Evolutionary conservation across 1,284 basidiomycete species (phyloP).

Genomic region (Pseudomicrostroma phylloplanum): DNA sequence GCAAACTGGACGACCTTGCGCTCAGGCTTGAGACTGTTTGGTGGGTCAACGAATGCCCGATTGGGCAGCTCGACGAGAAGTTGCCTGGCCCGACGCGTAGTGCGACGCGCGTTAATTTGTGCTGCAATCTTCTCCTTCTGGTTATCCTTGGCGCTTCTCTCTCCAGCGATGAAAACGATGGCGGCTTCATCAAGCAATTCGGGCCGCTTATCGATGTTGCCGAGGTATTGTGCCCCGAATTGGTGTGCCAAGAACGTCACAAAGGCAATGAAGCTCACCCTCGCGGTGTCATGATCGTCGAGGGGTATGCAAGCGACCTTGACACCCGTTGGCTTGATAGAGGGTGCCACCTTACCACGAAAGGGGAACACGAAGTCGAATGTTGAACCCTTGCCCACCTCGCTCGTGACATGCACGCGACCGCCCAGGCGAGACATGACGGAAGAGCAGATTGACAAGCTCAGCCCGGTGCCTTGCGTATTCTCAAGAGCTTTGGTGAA

Average conservation of each 20-base stretch:
- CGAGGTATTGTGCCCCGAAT: not conserved
- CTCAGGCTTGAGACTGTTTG: not conserved
- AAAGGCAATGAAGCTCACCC: not conserved
- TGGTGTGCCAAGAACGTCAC: not conserved
- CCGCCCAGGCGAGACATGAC: conserved; percentile 3
- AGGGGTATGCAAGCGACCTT: not conserved
- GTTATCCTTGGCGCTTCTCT: not conserved
- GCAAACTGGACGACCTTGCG: not conserved
- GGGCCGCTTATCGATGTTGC: not conserved
- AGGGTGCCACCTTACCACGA: not conserved
- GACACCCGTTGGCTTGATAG: not conserved
- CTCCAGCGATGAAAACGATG: conserved; percentile 1
- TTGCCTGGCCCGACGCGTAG: not conserved
- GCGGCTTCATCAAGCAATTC: not conserved
- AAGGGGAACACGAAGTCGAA: conserved; percentile 9
- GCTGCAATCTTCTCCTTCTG: not conserved
- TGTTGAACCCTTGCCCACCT: conserved; percentile 7
- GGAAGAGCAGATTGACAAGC: conserved; percentile 6
- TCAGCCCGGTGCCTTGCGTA: conserved; percentile 8
- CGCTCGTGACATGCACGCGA: conserved; percentile 8
- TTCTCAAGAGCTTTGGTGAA: conserved; percentile 10
- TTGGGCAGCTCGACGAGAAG: conserved; percentile 1
- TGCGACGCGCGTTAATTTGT: not conserved
- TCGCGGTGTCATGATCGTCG: not conserved
- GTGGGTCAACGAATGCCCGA: not conserved